Evolutionary conservation across 441 rosid species (phyloP), one percentile per base, ranked within the genome.

Genomic region (Macaranga tanarius): DNA sequence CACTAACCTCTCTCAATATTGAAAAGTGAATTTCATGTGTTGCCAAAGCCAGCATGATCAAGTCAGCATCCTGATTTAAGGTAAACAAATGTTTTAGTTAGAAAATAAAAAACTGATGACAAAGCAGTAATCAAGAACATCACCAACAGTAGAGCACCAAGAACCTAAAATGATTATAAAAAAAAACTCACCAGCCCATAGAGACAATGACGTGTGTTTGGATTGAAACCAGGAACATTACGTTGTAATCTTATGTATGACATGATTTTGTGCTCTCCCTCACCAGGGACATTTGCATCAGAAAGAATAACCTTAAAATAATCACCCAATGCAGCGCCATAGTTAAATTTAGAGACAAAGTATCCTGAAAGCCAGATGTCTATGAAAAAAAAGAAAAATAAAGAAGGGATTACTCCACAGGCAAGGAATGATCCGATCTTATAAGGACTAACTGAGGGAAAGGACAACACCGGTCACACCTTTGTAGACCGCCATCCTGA

Each of bases 231-330:
- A 72, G 91, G 83, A 84, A 82, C 83, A 80, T 87, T 87, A 25
- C 97, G 90, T 74, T 95, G 98, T 67, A 79, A 88, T 67, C 97
- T 89, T 70, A 95, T 90, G 83, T 89, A 95, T 38, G 95, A 83
- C 99, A 95, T 92, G 77, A 95, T 85, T 84, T 95, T 93, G 88
- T 95, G 98, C 80, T 95, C 99, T 83, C 98, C 99, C 81, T 95
- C 99, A 3, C 99, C 99, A 75, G 93, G 91, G 71, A 88, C 98
- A 77, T 95, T 95, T 28, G 99, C 77, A 81, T 95, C 99, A 77
- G 99, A 95, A 82, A 95, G 97, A 81, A 95, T 87, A 83, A 95
- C 98, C 99, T 95, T 88, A 89, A 91, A 76, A 84, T 74, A 82
- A 84, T 66, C 82, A 89, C 68, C 90, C 86, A 87, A 86, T 72